A percentile compares a stretch with the other conserved stretches of the same genome.
Evolutionary conservation across 1,284 basidiomycete genomes (phyloP).

Genomic region (Irpex sp.): DNA sequence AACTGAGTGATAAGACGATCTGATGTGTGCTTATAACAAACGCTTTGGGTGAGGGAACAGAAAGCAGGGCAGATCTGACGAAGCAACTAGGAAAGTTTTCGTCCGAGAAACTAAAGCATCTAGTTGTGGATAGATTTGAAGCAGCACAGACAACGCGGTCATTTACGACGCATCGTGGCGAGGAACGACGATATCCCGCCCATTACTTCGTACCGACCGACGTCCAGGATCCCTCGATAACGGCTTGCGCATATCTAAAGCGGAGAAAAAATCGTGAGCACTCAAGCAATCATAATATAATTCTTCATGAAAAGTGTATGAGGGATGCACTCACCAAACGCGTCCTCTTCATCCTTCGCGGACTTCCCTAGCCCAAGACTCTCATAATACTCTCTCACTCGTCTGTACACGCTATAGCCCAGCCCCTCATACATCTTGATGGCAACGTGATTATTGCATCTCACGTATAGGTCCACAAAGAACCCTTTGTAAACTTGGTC

Average conservation of each 20-base stretch:
- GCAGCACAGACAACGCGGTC: not conserved
- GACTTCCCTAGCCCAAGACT: constrained; percentile 66
- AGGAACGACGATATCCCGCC: constrained; percentile 8
- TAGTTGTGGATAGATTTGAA: no score
- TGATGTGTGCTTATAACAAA: no score
- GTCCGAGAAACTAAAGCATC: no score
- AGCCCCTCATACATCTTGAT: constrained; percentile 84
- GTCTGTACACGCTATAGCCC: constrained; percentile 84
- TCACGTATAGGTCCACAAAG: constrained; percentile 91
- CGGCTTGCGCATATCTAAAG: constrained; percentile 9
- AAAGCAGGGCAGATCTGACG: no score
- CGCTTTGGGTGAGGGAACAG: no score
- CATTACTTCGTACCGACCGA: constrained; percentile 5
- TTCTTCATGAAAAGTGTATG: not conserved
- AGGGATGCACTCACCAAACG: constrained; percentile 63
- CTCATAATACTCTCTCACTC: constrained; percentile 86
- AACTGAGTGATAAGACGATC: no score
- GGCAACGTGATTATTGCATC: constrained; percentile 75
- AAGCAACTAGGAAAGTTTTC: no score
- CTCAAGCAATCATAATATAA: not conserved
- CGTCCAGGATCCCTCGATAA: constrained; percentile 8
- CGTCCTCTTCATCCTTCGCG: constrained; percentile 82
- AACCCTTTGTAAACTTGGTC: constrained; percentile 73
- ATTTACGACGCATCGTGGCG: constrained; percentile 5
- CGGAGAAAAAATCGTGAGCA: not conserved